Conservation (phyloP, 176 grass and related monocot genomes). For the Otatea glauca region DNA sequence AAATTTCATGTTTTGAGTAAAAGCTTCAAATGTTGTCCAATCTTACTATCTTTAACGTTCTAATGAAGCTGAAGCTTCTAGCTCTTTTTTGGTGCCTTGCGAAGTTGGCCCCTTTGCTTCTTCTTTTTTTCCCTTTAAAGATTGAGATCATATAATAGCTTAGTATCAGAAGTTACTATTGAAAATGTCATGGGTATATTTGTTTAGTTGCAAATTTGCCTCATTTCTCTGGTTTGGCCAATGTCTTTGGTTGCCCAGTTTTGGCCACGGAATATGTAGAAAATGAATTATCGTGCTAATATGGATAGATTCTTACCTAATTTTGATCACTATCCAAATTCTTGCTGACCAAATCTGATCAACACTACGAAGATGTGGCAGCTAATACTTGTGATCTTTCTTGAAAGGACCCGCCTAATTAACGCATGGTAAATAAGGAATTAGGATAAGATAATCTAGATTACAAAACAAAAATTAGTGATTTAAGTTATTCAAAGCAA, state of each 20-base stretch:
- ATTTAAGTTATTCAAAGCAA: too few species aligned
- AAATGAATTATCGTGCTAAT: not conserved
- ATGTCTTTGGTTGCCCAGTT: not conserved
- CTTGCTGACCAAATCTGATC: not conserved
- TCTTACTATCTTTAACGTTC: conserved; percentile 13
- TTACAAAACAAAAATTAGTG: too few species aligned
- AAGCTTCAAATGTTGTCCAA: conserved; percentile 27
- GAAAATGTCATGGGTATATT: not conserved
- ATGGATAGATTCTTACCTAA: too few species aligned
- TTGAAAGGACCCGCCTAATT: not conserved
- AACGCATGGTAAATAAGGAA: too few species aligned
- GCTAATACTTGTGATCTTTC: not conserved
- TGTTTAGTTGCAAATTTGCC: not conserved
- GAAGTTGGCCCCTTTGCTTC: not conserved
- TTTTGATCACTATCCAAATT: not conserved
- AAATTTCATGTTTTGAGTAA: conserved; percentile 22
- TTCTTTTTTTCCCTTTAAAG: too few species aligned
- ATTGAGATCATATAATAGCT: too few species aligned
- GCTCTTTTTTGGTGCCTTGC: not conserved
- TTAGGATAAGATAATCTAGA: too few species aligned
- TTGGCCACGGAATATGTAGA: not conserved
- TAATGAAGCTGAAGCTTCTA: conserved; percentile 7
- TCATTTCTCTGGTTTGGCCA: not conserved
- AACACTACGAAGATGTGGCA: too few species aligned
- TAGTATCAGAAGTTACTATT: not conserved